These are phyloP conservation scores for Hymenoscyphus linearis DNA, from an alignment of 2,329 filamentous ascomycete genomes.

Conservation along the genomic window DNA sequence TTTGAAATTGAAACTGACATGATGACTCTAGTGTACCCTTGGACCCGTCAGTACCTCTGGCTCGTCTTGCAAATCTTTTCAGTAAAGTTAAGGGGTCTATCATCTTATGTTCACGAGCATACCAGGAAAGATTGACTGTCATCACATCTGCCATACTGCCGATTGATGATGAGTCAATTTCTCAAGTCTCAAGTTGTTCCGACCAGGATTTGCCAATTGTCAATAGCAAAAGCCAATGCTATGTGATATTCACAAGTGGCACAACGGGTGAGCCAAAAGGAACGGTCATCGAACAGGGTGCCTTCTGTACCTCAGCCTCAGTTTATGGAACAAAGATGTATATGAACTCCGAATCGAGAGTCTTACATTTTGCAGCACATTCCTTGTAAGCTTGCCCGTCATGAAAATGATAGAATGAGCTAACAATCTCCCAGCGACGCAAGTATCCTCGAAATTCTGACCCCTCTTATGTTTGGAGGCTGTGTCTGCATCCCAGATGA, in stretches of 20 bases:
- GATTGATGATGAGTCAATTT: neutral
- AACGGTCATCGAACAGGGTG: conserved; percentile 14
- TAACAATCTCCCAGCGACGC: conserved; percentile 9
- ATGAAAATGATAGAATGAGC: neutral
- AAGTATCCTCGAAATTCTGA: conserved; percentile 18
- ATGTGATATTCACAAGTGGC: neutral
- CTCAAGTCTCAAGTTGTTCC: neutral
- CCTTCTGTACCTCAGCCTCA: conserved; percentile 9
- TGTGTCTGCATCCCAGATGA: conserved; percentile 23
- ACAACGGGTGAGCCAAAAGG: conserved; percentile 27
- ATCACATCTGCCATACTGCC: neutral
- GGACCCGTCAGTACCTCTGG: conserved; percentile 27
- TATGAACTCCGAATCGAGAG: conserved; percentile 8
- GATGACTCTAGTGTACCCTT: conserved; percentile 25
- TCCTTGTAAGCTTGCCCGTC: conserved; percentile 8
- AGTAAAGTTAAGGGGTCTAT: conserved; percentile 7
- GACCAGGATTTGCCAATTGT: neutral
- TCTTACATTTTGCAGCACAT: conserved; percentile 21
- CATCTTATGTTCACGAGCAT: conserved; percentile 10
- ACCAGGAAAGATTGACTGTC: conserved; percentile 2
- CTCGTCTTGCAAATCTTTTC: conserved; percentile 20
- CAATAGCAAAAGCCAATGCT: neutral
- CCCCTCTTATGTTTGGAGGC: conserved; percentile 18
- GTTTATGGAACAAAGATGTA: conserved; percentile 6
- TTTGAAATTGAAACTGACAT: neutral